Conservation (phyloP, 176 grass and related monocot genomes). For the Cocos nucifera region DNA sequence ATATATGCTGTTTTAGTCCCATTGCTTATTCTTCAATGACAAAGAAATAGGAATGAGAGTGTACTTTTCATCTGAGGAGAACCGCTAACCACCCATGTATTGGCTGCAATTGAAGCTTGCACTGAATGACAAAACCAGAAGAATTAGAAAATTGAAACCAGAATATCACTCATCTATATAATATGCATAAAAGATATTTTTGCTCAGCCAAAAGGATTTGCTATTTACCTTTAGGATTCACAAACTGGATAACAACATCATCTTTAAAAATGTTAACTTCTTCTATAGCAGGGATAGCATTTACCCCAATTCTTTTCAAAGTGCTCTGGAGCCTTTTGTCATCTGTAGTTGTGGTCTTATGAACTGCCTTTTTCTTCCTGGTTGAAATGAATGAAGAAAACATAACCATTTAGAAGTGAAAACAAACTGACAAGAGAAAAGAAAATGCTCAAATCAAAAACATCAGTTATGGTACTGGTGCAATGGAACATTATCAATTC, state of each 20-base stretch:
- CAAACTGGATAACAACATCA: conserved; percentile 92
- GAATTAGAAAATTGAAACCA: conserved; percentile 13
- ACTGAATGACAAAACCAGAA: conserved; percentile 37
- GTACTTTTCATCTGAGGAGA: not conserved
- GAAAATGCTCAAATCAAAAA: no score
- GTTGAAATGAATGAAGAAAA: not conserved
- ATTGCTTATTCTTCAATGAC: no score
- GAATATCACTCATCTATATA: conserved; percentile 1
- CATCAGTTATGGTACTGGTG: no score
- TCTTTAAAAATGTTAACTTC: conserved; percentile 99
- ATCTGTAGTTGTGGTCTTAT: conserved; percentile 96
- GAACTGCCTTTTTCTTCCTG: conserved; percentile 99
- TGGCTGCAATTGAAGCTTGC: conserved; percentile 94
- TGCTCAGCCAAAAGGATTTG: not conserved
- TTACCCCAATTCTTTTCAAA: conserved; percentile 92
- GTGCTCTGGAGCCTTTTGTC: conserved; percentile 99
- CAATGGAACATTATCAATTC: no score
- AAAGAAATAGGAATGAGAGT: no score
- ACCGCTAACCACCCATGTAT: conserved; percentile 98
- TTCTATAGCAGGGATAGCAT: conserved; percentile 84
- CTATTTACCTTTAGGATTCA: conserved; percentile 84
- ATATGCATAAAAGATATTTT: not conserved
- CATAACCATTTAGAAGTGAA: no score
- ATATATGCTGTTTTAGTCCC: no score
- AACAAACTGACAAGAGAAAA: no score